Conservation (phyloP, 2,329 filamentous ascomycete species). For the Dothistroma pini region DNA sequence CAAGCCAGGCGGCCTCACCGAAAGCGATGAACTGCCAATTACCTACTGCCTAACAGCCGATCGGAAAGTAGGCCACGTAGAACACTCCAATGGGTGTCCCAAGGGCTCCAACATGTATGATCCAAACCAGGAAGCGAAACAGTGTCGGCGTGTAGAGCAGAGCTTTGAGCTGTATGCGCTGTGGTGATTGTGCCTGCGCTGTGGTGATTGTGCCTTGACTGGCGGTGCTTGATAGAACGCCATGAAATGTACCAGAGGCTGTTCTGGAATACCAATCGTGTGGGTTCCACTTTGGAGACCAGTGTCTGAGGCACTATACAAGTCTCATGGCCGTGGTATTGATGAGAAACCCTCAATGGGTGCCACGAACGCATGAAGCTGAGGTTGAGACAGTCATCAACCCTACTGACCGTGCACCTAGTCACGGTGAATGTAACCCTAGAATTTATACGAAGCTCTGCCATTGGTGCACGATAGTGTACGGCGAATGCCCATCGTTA, state of each 20-base stretch:
- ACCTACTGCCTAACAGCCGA: constrained; percentile 7
- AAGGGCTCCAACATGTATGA: constrained; percentile 6
- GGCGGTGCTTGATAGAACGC: constrained; percentile 12
- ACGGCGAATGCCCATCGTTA: background rate
- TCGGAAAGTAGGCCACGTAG: constrained; percentile 8
- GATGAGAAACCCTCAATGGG: too few species aligned
- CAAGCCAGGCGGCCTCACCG: constrained; percentile 8
- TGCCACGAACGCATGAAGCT: background rate
- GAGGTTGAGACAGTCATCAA: background rate
- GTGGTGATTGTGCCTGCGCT: constrained; percentile 14
- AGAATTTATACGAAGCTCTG: background rate
- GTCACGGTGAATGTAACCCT: background rate
- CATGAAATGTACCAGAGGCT: constrained; percentile 16
- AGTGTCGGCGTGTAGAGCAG: constrained; percentile 17
- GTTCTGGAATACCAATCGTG: background rate
- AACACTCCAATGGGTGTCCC: constrained; percentile 11
- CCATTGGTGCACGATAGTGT: background rate
- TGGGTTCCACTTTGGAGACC: constrained; percentile 2
- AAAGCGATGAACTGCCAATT: constrained; percentile 15
- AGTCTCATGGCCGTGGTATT: constrained; percentile 9
- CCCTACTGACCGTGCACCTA: background rate
- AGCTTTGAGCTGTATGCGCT: constrained; percentile 19
- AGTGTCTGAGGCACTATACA: constrained; percentile 6
- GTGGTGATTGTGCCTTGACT: constrained; percentile 4
- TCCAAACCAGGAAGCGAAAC: constrained; percentile 12